These are phyloP conservation scores for Linaria vulgaris DNA, from an alignment of 257 asterid genomes.

Conservation along the genomic window DNA sequence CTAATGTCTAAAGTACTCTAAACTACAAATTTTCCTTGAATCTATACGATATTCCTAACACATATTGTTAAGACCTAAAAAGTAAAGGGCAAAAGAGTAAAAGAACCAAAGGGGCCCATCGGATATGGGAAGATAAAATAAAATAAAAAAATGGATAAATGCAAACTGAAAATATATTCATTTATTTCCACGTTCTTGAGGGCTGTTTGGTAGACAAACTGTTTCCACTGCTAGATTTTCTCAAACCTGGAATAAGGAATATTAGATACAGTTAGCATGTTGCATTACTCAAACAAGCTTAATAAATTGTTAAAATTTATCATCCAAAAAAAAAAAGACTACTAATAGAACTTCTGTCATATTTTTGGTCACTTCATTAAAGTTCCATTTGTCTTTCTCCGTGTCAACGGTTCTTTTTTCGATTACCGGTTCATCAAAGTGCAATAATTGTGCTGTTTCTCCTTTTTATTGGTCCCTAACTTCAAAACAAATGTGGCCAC, in stretches of 20 bases:
- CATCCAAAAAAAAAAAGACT: no score
- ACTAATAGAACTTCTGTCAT: no score
- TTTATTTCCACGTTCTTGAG: conserved; percentile 40
- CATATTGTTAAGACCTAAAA: background rate
- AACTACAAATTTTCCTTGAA: background rate
- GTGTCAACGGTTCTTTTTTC: no score
- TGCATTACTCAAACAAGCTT: background rate
- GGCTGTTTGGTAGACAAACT: conserved; percentile 25
- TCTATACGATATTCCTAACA: conserved; percentile 2
- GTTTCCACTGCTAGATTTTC: conserved; percentile 39
- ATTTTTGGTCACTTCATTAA: no score
- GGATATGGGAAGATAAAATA: background rate
- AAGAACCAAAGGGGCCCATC: background rate
- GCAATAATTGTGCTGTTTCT: no score
- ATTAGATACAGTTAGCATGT: background rate
- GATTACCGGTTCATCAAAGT: no score
- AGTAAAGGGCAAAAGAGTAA: background rate
- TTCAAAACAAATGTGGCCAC: no score
- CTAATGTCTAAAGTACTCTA: no score
- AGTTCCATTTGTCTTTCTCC: no score
- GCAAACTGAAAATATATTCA: background rate
- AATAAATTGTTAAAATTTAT: no score
- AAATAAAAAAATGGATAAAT: background rate
- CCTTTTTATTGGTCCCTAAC: no score
- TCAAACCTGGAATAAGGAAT: conserved; percentile 41